Base-by-base conservation (phyloP, 768 basidiomycete genomes). In the Leucosporidium scottii region DNA sequence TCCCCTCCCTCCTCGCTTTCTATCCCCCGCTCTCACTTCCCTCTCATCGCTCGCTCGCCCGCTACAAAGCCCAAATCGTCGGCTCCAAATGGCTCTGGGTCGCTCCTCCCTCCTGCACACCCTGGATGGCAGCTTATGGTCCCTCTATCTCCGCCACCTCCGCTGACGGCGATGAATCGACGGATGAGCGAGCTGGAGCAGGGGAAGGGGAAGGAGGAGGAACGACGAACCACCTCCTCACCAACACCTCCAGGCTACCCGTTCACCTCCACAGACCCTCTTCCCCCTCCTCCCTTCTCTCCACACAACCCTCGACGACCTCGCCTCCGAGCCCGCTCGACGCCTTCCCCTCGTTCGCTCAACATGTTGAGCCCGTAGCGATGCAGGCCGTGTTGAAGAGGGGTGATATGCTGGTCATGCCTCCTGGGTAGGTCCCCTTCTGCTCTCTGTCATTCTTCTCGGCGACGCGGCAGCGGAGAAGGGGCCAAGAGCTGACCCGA, bases 71-170 rank as follows among this genome's bases (percentile, higher is more conserved):
- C 0, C 96, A 98, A 81, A 83, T 96, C 9, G 86, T 90, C 20
- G 94, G 96, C 31, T 79, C 81, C 34, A 98, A 98, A 80, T 89
- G 86, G 9, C 84, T 98, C 28, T 97, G 94, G 92, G 81, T 97
- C 61, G 91, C 93, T 1, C 88, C 91, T 8, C 89, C 92, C 12
- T 73, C 77, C 10, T 63, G 71, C 17, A 36, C 55, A 1, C 57
- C 64, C 0, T 54, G 69, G 50, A 80, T 97, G 89, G 83, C 86
- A 74, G 81, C 85, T 2, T 84, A 67, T 47, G 64, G 74, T 61
- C 69, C 62, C n/a, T n/a, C n/a, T n/a, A n/a, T n/a, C n/a, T n/a
- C n/a, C n/a, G n/a, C n/a, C n/a, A n/a, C n/a, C n/a, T n/a, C 23
- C 23, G 62, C 72, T 34, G 39, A 28, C 61, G 53, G 12, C 58